Base-by-base conservation (phyloP, 495 filamentous ascomycete species). In the Podospora fimiseda region DNA sequence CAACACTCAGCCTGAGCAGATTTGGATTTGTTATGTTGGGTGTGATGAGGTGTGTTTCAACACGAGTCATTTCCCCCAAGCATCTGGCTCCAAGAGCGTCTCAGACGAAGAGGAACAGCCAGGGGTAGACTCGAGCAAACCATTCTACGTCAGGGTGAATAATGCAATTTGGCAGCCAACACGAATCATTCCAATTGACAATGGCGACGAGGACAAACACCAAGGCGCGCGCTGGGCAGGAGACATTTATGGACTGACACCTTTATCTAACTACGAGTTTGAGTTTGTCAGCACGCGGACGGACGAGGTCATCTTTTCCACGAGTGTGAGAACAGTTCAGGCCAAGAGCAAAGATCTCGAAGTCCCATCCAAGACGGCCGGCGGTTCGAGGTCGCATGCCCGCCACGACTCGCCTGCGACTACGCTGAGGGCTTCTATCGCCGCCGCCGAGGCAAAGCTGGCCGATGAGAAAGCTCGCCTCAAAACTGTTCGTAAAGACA, bases 101-200 rank as follows among this genome's bases (percentile, higher is more conserved):
- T 44, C 56, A 11, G 62, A 53, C 4, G 47, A 52, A 3, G 59
- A 58, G 16, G 62, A 67, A 3, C 53, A 57, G 42, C 44, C 68
- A 18, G 74, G 79, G 37, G 73, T 84, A 58, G 86, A 89, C 62
- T 70, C 68, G 60, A 69, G 75, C 13, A 86, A 86, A 55, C 90
- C 90, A 9, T 92, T 96, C 62, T 91, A 86, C 58, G 85, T 96
- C 36, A 83, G 86, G 58, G 84, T 96, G 52, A 95, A 96, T 61
- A 84, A 89, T 23, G 89, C 90, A 1, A 76, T 87, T 42, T 96
- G 90, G 90, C 87, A 88, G 50, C 90, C 89, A 13, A 87, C 84
- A 8, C 79, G 80, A 33, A 88, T 95, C 58, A 75, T 72, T 47
- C 73, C 74, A 38, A 74, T 79, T 50, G 73, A 79, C 9, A 80